A percentile compares a stretch with the other conserved stretches of the same genome.
These are phyloP conservation scores for Wakefieldia striispora DNA, from an alignment of 768 basidiomycete species.

Conservation along the genomic window DNA sequence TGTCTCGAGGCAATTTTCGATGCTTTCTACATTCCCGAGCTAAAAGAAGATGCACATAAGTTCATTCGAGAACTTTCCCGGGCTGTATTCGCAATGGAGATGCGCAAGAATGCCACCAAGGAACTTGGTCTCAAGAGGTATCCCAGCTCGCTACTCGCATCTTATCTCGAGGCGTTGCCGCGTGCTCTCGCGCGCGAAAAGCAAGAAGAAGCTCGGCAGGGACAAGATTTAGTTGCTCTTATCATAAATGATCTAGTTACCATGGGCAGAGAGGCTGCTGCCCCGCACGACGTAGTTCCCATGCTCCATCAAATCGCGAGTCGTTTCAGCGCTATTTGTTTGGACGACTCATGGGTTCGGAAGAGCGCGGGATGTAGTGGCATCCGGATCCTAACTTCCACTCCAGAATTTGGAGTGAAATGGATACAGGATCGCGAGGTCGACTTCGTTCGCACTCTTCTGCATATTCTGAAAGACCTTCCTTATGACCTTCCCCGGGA, in stretches of 20 bases:
- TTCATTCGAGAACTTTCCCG: conserved; percentile 70
- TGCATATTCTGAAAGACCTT: conserved; percentile 93
- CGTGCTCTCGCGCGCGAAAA: conserved; percentile 70
- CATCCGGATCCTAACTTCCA: conserved; percentile 74
- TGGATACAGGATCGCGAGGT: conserved; percentile 87
- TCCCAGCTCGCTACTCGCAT: conserved; percentile 57
- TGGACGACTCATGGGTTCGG: conserved; percentile 86
- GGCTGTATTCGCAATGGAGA: conserved; percentile 72
- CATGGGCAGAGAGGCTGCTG: conserved; percentile 47
- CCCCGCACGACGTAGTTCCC: conserved; percentile 54
- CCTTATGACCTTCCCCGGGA: conserved; percentile 85
- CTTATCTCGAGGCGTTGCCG: conserved; percentile 80
- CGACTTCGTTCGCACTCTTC: conserved; percentile 84
- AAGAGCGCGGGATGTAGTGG: conserved; percentile 90
- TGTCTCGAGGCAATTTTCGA: conserved; percentile 79
- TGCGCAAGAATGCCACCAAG: conserved; percentile 55
- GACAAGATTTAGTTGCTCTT: conserved; percentile 55
- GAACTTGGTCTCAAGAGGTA: conserved; percentile 51
- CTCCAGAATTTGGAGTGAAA: conserved; percentile 65
- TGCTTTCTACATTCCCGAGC: conserved; percentile 65
- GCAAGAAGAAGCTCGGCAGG: conserved; percentile 55
- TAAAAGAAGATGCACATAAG: conserved; percentile 64
- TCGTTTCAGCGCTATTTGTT: conserved; percentile 81
- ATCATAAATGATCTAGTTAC: conserved; percentile 68
- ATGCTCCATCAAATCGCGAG: conserved; percentile 81